Evolutionary conservation across 2,329 filamentous ascomycete genomes (phyloP).

Genomic region (Ustilaginoidea virens): DNA sequence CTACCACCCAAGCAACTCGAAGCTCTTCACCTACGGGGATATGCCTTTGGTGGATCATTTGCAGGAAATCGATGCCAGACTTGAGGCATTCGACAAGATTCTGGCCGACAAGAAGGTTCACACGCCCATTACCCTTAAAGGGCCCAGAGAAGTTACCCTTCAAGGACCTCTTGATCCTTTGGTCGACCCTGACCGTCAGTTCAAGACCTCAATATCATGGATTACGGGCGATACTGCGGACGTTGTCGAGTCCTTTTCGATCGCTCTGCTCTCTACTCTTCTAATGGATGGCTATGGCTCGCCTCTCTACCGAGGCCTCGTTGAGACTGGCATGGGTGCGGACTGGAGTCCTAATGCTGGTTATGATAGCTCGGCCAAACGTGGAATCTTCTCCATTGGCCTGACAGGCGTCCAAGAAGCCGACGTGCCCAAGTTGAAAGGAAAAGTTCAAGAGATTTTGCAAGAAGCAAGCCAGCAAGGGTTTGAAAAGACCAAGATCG

Average conservation of each 20-base stretch:
- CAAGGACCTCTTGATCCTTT: constrained; percentile 76
- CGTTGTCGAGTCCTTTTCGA: constrained; percentile 74
- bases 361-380: constrained; percentile 64
- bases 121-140: constrained; percentile 56
- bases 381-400: constrained; percentile 78
- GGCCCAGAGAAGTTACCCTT: constrained; percentile 54
- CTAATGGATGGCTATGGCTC: constrained; percentile 92
- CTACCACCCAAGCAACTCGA: constrained; percentile 95
- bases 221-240: constrained; percentile 70
- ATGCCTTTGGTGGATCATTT: constrained; percentile 76
- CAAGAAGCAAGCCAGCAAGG: constrained; percentile 55
- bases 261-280: constrained; percentile 68
- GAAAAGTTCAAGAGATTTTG: constrained; percentile 58
- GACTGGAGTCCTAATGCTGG: constrained; percentile 94
- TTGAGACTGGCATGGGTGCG: constrained; percentile 78
- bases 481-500: constrained; percentile 80
- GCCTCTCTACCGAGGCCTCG: constrained; percentile 73
- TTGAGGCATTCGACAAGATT: constrained; percentile 59
- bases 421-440: constrained; percentile 63
- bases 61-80: constrained; percentile 57
- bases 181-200: constrained; percentile 72
- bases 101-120: constrained; percentile 59
- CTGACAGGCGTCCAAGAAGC: constrained; percentile 76
- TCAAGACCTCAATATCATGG: constrained; percentile 91
- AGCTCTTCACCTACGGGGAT: constrained; percentile 88